Evolutionary conservation across 2,329 filamentous ascomycete species (phyloP).

Genomic region (Monilinia polystroma): DNA sequence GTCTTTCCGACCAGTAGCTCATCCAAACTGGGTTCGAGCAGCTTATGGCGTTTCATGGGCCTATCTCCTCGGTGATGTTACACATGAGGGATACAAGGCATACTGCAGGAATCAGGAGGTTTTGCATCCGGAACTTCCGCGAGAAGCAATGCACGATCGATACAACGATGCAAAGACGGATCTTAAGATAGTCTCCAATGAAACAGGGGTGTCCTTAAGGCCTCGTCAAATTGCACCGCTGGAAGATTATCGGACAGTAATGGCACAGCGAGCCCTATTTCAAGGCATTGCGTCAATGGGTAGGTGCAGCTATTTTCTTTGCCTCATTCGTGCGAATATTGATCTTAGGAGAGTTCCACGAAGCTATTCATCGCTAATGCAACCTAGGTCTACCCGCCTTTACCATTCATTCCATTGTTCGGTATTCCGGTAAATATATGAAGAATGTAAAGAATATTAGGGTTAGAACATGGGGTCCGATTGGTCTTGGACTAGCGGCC

Average conservation of each 20-base stretch:
- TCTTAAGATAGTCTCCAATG: conserved; percentile 23
- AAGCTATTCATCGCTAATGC: background rate
- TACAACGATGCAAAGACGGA: conserved; percentile 38
- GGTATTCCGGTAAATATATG: conserved; percentile 82
- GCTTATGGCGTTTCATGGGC: conserved; percentile 93
- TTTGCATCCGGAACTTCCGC: conserved; percentile 63
- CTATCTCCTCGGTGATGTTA: conserved; percentile 87
- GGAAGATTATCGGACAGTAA: conserved; percentile 87
- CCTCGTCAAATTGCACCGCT: conserved; percentile 63
- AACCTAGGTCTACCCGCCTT: conserved; percentile 31
- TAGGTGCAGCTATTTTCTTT: conserved; percentile 63
- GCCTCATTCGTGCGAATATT: background rate
- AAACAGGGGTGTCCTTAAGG: conserved; percentile 25
- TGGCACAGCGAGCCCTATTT: conserved; percentile 88
- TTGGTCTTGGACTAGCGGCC: conserved; percentile 74
- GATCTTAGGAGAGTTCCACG: background rate
- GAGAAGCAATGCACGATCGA: conserved; percentile 37
- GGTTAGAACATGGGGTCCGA: conserved; percentile 82
- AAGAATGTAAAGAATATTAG: conserved; percentile 75
- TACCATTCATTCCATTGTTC: conserved; percentile 65
- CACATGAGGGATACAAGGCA: conserved; percentile 91
- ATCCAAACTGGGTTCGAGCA: conserved; percentile 74
- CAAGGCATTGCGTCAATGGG: conserved; percentile 89
- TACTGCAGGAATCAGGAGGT: conserved; percentile 82
- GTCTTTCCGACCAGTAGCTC: conserved; percentile 88